Conservation (phyloP, 306 rosid genomes). For the Senna tora region DNA sequence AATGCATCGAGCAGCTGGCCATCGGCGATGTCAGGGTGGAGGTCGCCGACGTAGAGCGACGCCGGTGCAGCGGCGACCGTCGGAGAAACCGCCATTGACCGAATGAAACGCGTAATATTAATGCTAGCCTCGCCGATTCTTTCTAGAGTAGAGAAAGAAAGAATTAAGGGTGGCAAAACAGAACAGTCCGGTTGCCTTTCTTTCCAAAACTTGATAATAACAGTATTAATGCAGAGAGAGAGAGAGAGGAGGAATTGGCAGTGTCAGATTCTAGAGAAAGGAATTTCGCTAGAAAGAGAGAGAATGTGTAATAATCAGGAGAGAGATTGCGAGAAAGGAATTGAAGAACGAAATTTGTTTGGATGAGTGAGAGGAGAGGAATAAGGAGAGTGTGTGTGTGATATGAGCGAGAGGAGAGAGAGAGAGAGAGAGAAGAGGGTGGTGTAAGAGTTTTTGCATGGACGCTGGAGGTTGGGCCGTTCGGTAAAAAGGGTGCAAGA, state of each 20-base stretch:
- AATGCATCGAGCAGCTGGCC: conserved; percentile 49
- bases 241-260: not conserved
- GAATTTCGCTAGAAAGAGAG: not conserved
- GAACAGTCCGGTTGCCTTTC: not conserved
- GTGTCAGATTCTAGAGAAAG: not conserved
- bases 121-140: not conserved
- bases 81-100: conserved; percentile 51
- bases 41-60: conserved; percentile 69
- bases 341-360: not conserved
- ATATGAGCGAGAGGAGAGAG: not conserved
- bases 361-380: not conserved
- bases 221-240: not conserved
- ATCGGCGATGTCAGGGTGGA: conserved; percentile 53
- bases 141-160: not conserved
- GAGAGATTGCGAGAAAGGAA: not conserved
- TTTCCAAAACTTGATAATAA: conserved; percentile 19
- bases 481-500: not conserved
- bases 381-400: conserved; percentile 32
- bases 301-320: not conserved
- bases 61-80: conserved; percentile 31
- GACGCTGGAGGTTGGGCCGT: conserved; percentile 48
- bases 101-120: conserved; percentile 3
- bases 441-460: conserved; percentile 54
- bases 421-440: too few relatives aligned
- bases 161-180: not conserved